phyloP scores from a whole-genome alignment of 495 filamentous ascomycete species.

The Barbatosphaeria neglecta region DNA sequence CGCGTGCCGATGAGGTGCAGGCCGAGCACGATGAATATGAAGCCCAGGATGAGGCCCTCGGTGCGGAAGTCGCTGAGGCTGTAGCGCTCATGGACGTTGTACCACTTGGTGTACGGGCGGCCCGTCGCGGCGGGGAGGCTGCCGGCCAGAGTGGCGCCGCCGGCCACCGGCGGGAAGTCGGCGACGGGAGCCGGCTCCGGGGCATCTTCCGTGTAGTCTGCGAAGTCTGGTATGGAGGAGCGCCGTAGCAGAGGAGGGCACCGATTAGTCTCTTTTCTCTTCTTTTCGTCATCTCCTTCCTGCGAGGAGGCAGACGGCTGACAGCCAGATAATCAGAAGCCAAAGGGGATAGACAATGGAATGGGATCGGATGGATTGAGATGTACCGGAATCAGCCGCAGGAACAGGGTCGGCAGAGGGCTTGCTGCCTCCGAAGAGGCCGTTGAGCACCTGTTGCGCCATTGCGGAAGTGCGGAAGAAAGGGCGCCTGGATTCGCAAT shows the following conservation, averaged over 20 bases:
- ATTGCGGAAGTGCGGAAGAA: conserved; percentile 25
- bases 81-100: conserved; percentile 86
- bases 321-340: too few species aligned
- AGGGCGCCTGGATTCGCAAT: not conserved
- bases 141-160: conserved; percentile 20
- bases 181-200: conserved; percentile 47
- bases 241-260: too few species aligned
- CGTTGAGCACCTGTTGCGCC: conserved; percentile 59
- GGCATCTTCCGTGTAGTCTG: conserved; percentile 57
- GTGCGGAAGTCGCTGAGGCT: conserved; percentile 69
- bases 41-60: conserved; percentile 70
- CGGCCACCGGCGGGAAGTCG: conserved; percentile 14
- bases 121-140: conserved; percentile 37
- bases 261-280: too few species aligned
- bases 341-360: too few species aligned
- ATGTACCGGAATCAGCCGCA: conserved; percentile 51
- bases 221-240: conserved; percentile 47
- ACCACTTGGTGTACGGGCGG: conserved; percentile 82
- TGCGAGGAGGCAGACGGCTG: too few species aligned
- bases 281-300: too few species aligned
- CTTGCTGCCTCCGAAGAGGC: conserved; percentile 54
- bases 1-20: conserved; percentile 75
- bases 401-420: conserved; percentile 34
- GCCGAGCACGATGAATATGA: conserved; percentile 59
- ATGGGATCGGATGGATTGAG: not conserved